Evolutionary conservation across 331 rosid species (phyloP).

Genomic region (Acacia concinna): DNA sequence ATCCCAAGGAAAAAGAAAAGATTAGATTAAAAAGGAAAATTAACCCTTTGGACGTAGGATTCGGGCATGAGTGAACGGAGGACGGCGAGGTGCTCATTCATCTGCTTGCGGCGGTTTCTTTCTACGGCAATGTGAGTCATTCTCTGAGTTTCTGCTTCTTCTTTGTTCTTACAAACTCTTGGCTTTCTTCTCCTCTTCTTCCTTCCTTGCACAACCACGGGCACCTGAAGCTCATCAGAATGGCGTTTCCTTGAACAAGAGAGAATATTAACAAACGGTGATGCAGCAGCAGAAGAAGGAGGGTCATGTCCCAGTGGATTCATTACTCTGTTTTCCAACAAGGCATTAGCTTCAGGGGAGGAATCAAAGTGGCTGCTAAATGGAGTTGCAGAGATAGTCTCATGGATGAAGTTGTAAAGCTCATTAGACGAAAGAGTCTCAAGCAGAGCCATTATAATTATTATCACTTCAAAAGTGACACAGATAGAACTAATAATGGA

Average conservation of each 20-base stretch:
- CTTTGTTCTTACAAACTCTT: conserved; percentile 81
- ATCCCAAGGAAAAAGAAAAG: background rate
- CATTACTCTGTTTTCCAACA: conserved; percentile 27
- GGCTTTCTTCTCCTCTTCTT: conserved; percentile 81
- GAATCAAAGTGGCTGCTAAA: conserved; percentile 38
- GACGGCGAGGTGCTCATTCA: conserved; percentile 91
- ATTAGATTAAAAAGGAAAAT: conserved; percentile 16
- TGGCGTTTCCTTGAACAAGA: conserved; percentile 29
- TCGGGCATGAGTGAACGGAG: conserved; percentile 92
- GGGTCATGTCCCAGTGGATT: conserved; percentile 29
- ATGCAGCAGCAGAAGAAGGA: background rate
- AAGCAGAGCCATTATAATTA: conserved; percentile 47
- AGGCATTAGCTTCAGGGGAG: conserved; percentile 37
- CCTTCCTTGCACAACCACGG: conserved; percentile 29
- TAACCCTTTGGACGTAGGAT: conserved; percentile 85
- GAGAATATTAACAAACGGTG: background rate
- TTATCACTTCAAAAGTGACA: too few relatives aligned
- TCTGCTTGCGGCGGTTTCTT: conserved; percentile 84
- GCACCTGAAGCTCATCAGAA: conserved; percentile 25
- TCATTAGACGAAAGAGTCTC: conserved; percentile 69
- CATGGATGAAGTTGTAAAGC: conserved; percentile 63
- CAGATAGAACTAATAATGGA: conserved; percentile 14
- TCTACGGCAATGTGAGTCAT: conserved; percentile 94
- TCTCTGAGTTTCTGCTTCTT: conserved; percentile 92
- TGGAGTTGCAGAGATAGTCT: conserved; percentile 64